Percentiles rank a stretch among this genome's conserved stretches.
These are phyloP conservation scores for Circinella minor DNA, from an alignment of 371 early-diverging fungal genomes.

Conservation along the genomic window DNA sequence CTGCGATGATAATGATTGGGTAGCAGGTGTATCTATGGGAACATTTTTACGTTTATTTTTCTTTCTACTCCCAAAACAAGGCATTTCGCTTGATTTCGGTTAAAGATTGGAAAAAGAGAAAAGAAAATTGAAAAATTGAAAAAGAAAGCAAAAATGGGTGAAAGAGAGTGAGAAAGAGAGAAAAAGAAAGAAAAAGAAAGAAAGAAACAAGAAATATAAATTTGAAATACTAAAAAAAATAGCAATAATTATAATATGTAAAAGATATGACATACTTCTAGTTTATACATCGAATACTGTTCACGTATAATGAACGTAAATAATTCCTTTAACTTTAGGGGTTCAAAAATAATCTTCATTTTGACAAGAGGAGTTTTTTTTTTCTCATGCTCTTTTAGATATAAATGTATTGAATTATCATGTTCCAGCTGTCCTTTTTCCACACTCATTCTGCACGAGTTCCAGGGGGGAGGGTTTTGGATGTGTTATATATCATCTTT, in stretches of 20 bases:
- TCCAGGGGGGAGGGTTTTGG: not conserved
- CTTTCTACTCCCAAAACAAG: constrained; percentile 33
- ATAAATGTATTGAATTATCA: not conserved
- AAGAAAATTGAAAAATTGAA: not conserved
- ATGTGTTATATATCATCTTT: not conserved
- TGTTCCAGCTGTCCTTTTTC: not conserved
- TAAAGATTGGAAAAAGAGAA: constrained; percentile 1
- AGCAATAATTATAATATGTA: no score
- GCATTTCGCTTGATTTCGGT: constrained; percentile 13
- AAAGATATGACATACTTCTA: no score
- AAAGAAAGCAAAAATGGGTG: not conserved
- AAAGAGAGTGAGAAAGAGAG: not conserved
- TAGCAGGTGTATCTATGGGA: not conserved
- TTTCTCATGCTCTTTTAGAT: not conserved
- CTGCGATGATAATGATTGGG: not conserved
- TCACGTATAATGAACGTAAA: no score
- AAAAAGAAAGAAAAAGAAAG: no score
- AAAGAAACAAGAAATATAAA: no score
- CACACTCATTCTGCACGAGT: not conserved
- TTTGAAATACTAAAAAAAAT: no score
- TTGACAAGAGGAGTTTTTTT: constrained; percentile 1
- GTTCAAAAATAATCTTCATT: not conserved
- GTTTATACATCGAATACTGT: no score
- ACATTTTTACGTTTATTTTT: constrained; percentile 18
- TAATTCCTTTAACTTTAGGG: not conserved